Base-by-base conservation (phyloP, 345 rosid genomes). In the Aquilaria sinensis region DNA sequence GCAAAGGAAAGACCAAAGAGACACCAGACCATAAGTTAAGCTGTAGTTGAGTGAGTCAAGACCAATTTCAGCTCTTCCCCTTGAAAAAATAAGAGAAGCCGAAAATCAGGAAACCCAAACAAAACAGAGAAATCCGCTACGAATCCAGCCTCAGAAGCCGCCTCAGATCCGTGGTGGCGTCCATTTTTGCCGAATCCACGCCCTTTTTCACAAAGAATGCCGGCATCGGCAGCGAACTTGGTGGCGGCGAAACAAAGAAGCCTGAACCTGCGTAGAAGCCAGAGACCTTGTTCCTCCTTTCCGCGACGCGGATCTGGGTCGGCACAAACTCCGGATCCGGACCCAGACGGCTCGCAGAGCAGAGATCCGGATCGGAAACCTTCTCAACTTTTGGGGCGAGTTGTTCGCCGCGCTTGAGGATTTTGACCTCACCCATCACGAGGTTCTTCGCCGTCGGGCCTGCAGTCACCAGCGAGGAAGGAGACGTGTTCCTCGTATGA, bases 151-250 rank as follows among this genome's bases (percentile, higher is more conserved):
- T 77, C 60, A 89, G 53, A 5, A 92, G 72, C 80, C 79, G 78
- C 61, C 76, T 73, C 50, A 89, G 46, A 52, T 74, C 80, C 50
- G 58, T 82, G 0, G 96, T 80, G 14, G 94, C 89, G 51, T 59
- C 67, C 31, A 34, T 63, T 13, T 69, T 47, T 30, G 58, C 56
- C 1, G 51, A 15, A 3, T 52, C 74, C 1, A 14, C 81, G 1
- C 9, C 51, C 54, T 72, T 85, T 72, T 80, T 92, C 2, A 67
- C 47, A 67, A 87, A 81, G 10, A 90, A 90, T 0, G 77, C 89
- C 6, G 97, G 98, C 12, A 93, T 57, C 41, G 97, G 99, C 2
- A 93, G 85, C 16, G 92, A 92, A 65, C 96, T 86, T 1, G 99
- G 99, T 2, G 96, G 88, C n/a, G 99, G 97, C 6, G 97, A 93